Evolutionary conservation across 768 basidiomycete species (phyloP).

Genomic region (Podaxis rugospora): DNA sequence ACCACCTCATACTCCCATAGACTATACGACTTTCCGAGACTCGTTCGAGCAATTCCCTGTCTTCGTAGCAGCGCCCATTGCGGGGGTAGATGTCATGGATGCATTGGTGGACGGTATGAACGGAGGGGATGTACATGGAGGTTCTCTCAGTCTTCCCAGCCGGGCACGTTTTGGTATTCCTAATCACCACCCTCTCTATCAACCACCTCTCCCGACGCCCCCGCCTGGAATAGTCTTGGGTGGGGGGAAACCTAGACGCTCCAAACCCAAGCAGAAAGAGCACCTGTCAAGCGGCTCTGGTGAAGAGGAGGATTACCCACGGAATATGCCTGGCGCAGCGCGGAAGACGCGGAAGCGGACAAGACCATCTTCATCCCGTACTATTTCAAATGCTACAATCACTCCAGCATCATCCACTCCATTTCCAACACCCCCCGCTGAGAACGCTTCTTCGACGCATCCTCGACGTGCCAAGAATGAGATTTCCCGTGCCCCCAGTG

Average conservation of each 20-base stretch:
- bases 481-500: constrained; percentile 1
- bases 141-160: constrained; percentile 35
- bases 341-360: constrained; percentile 29
- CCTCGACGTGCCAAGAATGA: constrained; percentile 3
- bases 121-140: constrained; percentile 53
- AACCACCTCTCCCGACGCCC: constrained; percentile 79
- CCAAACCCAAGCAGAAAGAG: constrained; percentile 25
- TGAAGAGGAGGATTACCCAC: constrained; percentile 45
- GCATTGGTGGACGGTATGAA: constrained; percentile 91
- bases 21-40: constrained; percentile 34
- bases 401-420: constrained; percentile 11
- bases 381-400: constrained; percentile 18
- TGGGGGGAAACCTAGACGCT: constrained; percentile 33
- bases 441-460: constrained; percentile 15
- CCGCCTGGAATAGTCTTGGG: constrained; percentile 78
- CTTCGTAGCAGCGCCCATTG: constrained; percentile 68
- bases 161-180: constrained; percentile 54
- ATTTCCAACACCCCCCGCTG: constrained; percentile 6
- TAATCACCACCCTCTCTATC: constrained; percentile 70
- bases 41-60: constrained; percentile 54
- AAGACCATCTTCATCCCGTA: constrained; percentile 26
- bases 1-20: constrained; percentile 66
- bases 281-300: constrained; percentile 43
- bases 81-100: constrained; percentile 85
- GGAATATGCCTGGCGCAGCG: constrained; percentile 21